These are phyloP conservation scores for Schoenoplectus tabernaemontani DNA, from an alignment of 202 grass and related monocot genomes.

Conservation along the genomic window DNA sequence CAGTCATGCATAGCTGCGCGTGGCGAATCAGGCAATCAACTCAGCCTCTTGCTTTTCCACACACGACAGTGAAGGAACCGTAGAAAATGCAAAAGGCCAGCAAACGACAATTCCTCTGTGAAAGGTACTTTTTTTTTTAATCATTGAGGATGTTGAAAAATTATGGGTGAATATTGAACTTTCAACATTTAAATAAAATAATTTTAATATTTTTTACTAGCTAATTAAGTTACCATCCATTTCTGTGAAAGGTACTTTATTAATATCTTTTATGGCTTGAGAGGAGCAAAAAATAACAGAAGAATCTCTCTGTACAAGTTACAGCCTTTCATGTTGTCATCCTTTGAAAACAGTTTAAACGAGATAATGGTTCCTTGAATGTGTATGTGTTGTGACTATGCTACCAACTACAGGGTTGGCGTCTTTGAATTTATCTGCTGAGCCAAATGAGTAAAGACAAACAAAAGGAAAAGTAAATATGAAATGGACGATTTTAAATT, in stretches of 20 bases:
- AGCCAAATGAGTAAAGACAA: not conserved
- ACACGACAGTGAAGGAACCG: not conserved
- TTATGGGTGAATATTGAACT: too few species aligned
- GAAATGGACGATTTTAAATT: not conserved
- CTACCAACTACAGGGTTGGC: slow-evolving; percentile 2
- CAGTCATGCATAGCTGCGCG: not conserved
- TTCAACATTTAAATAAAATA: too few species aligned
- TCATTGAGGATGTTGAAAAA: too few species aligned
- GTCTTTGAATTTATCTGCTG: not conserved
- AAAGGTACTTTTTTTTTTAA: too few species aligned
- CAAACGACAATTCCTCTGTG: slow-evolving; percentile 11
- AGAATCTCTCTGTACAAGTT: too few species aligned
- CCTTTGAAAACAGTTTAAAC: not conserved
- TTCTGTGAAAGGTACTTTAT: slow-evolving; percentile 23
- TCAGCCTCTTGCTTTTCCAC: not conserved
- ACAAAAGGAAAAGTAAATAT: slow-evolving; percentile 11
- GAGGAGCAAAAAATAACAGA: not conserved
- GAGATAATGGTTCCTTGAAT: slow-evolving; percentile 5
- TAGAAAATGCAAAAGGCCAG: not conserved
- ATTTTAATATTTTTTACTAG: too few species aligned
- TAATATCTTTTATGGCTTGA: not conserved
- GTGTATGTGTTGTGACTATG: slow-evolving; percentile 4
- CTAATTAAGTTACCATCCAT: too few species aligned
- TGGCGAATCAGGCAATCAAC: not conserved
- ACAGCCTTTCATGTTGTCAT: too few species aligned